Evolutionary conservation across 495 filamentous ascomycete species (phyloP).

Genomic region (Xylaria bambusicola): DNA sequence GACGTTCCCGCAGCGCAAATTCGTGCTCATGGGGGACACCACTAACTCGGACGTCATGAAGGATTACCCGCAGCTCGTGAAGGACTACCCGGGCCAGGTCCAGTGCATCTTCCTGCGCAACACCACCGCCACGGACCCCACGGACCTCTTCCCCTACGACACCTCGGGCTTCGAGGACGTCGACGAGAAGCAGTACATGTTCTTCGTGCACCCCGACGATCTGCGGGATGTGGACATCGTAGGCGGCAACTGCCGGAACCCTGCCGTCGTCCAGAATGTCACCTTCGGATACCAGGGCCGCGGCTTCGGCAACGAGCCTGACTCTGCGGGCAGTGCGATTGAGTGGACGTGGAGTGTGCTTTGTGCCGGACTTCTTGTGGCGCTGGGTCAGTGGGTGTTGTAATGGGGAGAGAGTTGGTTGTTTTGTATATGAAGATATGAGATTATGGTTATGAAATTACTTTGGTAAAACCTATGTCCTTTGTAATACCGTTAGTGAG

Average conservation of each 20-base stretch:
- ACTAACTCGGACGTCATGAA: constrained; percentile 77
- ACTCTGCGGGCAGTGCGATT: not conserved
- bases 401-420: not conserved
- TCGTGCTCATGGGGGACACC: constrained; percentile 76
- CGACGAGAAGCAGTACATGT: constrained; percentile 70
- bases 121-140: constrained; percentile 65
- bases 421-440: not conserved
- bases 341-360: constrained; percentile 21
- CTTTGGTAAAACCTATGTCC: not conserved
- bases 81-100: constrained; percentile 67
- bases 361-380: not conserved
- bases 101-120: constrained; percentile 81
- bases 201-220: constrained; percentile 72
- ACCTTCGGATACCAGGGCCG: constrained; percentile 70
- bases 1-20: constrained; percentile 73
- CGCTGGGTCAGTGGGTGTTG: not conserved
- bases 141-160: constrained; percentile 68
- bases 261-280: constrained; percentile 62
- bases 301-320: constrained; percentile 40
- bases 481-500: not conserved
- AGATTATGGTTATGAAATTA: not conserved
- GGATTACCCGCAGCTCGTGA: constrained; percentile 67
- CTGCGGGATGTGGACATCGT: constrained; percentile 65
- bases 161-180: constrained; percentile 68
- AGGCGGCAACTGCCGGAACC: constrained; percentile 70